Base-by-base conservation (phyloP, 2,329 filamentous ascomycete genomes). In the Ophiostoma pallidulum region DNA sequence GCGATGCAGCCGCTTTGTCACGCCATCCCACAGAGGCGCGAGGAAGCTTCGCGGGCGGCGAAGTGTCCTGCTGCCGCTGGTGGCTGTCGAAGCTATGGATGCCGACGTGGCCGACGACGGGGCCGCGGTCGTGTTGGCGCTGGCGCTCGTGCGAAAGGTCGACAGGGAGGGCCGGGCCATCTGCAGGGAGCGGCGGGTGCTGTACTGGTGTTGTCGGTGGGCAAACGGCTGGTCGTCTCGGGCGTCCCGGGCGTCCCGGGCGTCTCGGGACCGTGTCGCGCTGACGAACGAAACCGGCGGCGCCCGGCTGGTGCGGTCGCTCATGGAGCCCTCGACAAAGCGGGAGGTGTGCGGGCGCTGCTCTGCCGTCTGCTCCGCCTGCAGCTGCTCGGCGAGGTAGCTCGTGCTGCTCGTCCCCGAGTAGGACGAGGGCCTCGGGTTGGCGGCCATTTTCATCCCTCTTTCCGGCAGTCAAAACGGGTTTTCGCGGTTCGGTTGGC, bases 301-400 rank as follows among this genome's bases (percentile, higher is more conserved):
- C 50, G 73, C 76, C 50, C 78, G 74, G 59, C 84, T 90, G 28
- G 77, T 71, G 54, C 85, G 80, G 64, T 94, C 86, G 59, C 82
- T 87, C 86, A 95, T 91, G 58, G 84, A 91, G 35, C 84, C 89
- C 66, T 95, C 89, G 32, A 82, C 58, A 75, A 94, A 71, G 66
- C 79, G 61, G 68, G 78, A 69, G 1, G 49, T 38, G 10, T 45
- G 29, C 56, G 63, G 64, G 36, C 32, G 47, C 24, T 32, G 24
- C 24, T 6, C 6, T 28, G 5, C 6, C 9, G 14, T 35, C 22
- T 26, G 41, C 36, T 26, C 22, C 20, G 14, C 20, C n/a, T 36
- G 45, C 36, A 16, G 35, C 32, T 39, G 32, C 18, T 41, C 42
- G 2, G 36, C 22, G 33, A 45, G 42, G 16, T 40, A 39, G 40